These are phyloP conservation scores for Stipa capillata DNA, from an alignment of 176 grass and related monocot genomes.

Conservation along the genomic window DNA sequence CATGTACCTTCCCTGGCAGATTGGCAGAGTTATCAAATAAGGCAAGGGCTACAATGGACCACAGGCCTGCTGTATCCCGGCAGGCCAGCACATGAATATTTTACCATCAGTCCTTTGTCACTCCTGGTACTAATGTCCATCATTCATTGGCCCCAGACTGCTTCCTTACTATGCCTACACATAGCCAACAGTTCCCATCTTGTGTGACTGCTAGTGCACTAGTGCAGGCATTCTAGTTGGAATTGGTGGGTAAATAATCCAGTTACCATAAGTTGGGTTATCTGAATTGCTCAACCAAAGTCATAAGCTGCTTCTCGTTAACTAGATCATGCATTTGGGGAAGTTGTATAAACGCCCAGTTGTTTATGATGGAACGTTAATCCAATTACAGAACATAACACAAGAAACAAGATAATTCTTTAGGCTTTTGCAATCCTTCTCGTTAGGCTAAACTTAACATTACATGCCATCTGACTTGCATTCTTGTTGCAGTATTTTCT, in stretches of 20 bases:
- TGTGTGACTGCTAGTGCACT: not conserved
- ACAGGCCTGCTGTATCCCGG: slow-evolving; percentile 14
- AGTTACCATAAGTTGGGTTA: not conserved
- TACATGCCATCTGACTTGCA: not conserved
- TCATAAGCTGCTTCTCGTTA: not conserved
- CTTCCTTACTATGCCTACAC: not conserved
- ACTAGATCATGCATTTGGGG: not conserved
- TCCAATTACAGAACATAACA: not conserved
- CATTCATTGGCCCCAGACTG: slow-evolving; percentile 5
- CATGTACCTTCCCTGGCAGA: not conserved
- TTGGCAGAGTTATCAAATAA: slow-evolving; percentile 35
- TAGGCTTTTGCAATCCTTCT: slow-evolving; percentile 9
- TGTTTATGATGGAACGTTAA: not conserved
- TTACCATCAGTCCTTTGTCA: slow-evolving; percentile 39
- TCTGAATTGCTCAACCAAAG: not conserved
- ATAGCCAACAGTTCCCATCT: not conserved
- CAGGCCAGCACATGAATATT: slow-evolving; percentile 33
- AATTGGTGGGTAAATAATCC: not conserved
- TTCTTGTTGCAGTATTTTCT: not conserved
- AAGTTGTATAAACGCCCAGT: not conserved
- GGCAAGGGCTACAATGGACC: slow-evolving; percentile 23
- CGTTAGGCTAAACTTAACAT: not conserved
- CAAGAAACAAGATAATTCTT: not conserved
- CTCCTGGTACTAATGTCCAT: slow-evolving; percentile 23
- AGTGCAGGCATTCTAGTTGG: not conserved